These are phyloP conservation scores for Ogataea salicorniae DNA, from an alignment of 805 yeast species.

Conservation along the genomic window DNA sequence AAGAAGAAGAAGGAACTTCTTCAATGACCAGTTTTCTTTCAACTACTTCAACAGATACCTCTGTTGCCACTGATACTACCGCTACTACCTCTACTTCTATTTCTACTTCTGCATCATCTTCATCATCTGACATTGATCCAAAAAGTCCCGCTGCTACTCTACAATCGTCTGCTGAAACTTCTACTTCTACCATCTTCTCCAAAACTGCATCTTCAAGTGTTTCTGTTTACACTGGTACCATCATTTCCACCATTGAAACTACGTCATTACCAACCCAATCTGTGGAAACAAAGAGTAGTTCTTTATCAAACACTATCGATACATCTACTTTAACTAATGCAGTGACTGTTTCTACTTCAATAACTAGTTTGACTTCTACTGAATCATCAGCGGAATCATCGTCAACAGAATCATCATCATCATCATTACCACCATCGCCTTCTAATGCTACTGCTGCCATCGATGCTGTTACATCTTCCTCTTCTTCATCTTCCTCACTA, in stretches of 20 bases:
- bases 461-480: slow-evolving; percentile 6
- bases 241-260: slow-evolving; percentile 2
- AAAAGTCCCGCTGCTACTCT: slow-evolving; percentile 1
- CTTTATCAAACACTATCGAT: slow-evolving; percentile 25
- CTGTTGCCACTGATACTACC: neutral
- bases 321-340: slow-evolving; percentile 18
- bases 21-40: neutral
- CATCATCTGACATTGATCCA: neutral
- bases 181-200: slow-evolving; percentile 6
- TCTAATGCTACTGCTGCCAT: neutral
- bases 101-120: neutral
- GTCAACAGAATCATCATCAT: neutral
- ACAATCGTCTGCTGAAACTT: slow-evolving; percentile 8
- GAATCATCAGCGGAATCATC: neutral
- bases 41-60: neutral
- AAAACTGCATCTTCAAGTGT: neutral
- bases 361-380: neutral
- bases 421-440: neutral
- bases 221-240: slow-evolving; percentile 6
- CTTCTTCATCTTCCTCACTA: neutral
- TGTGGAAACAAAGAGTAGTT: slow-evolving; percentile 11
- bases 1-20: neutral
- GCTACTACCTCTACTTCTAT: neutral
- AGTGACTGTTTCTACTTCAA: slow-evolving; percentile 10
- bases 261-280: neutral